A percentile compares a stretch with the other conserved stretches of the same genome.
These are phyloP conservation scores for Eimeria praecox DNA, from an alignment of 169 alveolate species.

Conservation along the genomic window DNA sequence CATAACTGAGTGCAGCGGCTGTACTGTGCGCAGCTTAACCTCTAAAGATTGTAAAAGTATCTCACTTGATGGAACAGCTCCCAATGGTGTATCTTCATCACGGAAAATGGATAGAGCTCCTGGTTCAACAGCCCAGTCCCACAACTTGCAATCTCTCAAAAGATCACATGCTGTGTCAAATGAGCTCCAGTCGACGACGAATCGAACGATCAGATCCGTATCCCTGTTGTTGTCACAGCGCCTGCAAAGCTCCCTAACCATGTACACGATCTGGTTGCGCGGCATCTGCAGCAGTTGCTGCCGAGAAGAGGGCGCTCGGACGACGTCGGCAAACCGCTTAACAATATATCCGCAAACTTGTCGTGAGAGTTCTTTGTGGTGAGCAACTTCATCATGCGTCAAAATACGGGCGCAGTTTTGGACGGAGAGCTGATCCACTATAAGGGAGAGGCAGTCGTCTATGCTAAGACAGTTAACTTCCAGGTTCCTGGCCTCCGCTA, in stretches of 20 bases:
- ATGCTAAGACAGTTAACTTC: slow-evolving; percentile 66
- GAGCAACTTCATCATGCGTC: slow-evolving; percentile 78
- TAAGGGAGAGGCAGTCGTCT: slow-evolving; percentile 74
- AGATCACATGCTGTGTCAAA: slow-evolving; percentile 75
- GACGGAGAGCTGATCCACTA: slow-evolving; percentile 75
- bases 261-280: slow-evolving; percentile 71
- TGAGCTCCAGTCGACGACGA: slow-evolving; percentile 79
- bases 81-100: slow-evolving; percentile 58
- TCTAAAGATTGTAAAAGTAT: not conserved
- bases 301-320: slow-evolving; percentile 59
- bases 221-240: slow-evolving; percentile 75
- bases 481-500: slow-evolving; percentile 73
- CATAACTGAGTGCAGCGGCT: not conserved
- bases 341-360: slow-evolving; percentile 74
- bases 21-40: not conserved
- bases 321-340: slow-evolving; percentile 77
- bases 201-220: slow-evolving; percentile 68
- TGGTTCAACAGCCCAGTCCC: slow-evolving; percentile 78
- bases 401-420: slow-evolving; percentile 72
- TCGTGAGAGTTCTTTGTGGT: slow-evolving; percentile 69
- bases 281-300: slow-evolving; percentile 79
- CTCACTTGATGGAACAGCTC: slow-evolving; percentile 18
- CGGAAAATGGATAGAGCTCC: slow-evolving; percentile 71
- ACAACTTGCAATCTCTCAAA: slow-evolving; percentile 74
- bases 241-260: slow-evolving; percentile 73